A percentile compares a stretch with the other conserved stretches of the same genome.
phyloP scores from a whole-genome alignment of 495 filamentous ascomycete species.

The Aspergillus coremiiformis region DNA sequence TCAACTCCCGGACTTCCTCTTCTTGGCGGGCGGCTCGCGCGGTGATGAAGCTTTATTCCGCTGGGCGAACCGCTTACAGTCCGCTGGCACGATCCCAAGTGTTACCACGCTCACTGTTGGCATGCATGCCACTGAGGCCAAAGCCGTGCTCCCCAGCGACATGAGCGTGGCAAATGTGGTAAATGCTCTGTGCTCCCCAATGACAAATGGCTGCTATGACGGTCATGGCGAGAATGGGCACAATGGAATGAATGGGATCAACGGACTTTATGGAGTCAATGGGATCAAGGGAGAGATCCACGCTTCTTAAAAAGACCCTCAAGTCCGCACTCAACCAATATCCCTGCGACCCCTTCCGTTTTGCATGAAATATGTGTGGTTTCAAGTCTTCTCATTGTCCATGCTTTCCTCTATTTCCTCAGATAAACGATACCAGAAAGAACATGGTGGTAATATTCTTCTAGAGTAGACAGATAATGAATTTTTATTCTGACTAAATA shows the following conservation, averaged over 20 bases:
- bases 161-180: slow-evolving; percentile 7
- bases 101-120: slow-evolving; percentile 72
- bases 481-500: background rate
- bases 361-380: background rate
- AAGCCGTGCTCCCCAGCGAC: slow-evolving; percentile 17
- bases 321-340: background rate
- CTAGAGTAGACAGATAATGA: background rate
- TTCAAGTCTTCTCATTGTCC: background rate
- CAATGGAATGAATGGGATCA: background rate
- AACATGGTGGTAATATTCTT: background rate
- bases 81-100: slow-evolving; percentile 40
- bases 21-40: slow-evolving; percentile 73
- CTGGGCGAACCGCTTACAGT: slow-evolving; percentile 69
- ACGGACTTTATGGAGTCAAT: background rate
- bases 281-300: background rate
- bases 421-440: background rate
- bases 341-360: background rate
- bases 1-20: slow-evolving; percentile 58
- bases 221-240: background rate
- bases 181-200: slow-evolving; percentile 1
- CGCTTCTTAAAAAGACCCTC: background rate
- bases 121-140: slow-evolving; percentile 29
- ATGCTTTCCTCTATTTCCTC: background rate
- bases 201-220: background rate
- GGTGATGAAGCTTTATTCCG: slow-evolving; percentile 79